A percentile compares a stretch with the other conserved stretches of the same genome.
Evolutionary conservation across 331 rosid genomes (phyloP).

Genomic region (Spiraea crenata): DNA sequence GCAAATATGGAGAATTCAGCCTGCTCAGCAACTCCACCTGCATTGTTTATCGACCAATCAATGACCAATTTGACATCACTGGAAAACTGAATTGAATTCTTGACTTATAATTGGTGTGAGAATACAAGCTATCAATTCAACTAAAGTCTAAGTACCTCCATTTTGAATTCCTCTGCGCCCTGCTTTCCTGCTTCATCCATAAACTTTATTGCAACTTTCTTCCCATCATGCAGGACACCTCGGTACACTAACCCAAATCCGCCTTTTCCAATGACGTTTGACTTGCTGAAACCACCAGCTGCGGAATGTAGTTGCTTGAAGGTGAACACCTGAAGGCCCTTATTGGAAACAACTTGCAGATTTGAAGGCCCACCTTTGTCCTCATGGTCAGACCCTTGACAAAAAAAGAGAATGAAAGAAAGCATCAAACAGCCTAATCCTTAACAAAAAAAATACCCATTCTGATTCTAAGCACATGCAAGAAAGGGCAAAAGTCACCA

Average conservation of each 20-base stretch:
- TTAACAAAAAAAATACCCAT: conserved; percentile 9
- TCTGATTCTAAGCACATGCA: conserved; percentile 23
- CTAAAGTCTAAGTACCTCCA: conserved; percentile 52
- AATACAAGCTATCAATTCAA: background rate
- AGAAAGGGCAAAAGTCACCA: conserved; percentile 12
- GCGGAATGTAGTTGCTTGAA: conserved; percentile 95
- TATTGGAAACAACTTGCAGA: conserved; percentile 54
- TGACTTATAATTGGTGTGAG: background rate
- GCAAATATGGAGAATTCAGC: conserved; percentile 78
- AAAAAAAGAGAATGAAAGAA: conserved; percentile 34
- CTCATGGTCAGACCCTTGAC: conserved; percentile 44
- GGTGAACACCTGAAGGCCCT: conserved; percentile 76
- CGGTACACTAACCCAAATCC: conserved; percentile 84
- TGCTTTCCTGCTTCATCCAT: conserved; percentile 94
- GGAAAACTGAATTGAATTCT: background rate
- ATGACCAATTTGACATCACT: conserved; percentile 10
- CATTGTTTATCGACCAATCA: conserved; percentile 19
- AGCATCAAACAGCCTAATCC: conserved; percentile 13
- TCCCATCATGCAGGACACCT: conserved; percentile 76
- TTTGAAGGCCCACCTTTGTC: conserved; percentile 50
- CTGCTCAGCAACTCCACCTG: conserved; percentile 85
- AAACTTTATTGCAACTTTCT: conserved; percentile 81
- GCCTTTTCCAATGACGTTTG: conserved; percentile 87
- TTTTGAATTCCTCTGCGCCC: conserved; percentile 87
- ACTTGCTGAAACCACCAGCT: conserved; percentile 83